A percentile compares a stretch with the other conserved stretches of the same genome.
Conservation (phyloP, 768 basidiomycete genomes). For the Naematelia encephala region DNA sequence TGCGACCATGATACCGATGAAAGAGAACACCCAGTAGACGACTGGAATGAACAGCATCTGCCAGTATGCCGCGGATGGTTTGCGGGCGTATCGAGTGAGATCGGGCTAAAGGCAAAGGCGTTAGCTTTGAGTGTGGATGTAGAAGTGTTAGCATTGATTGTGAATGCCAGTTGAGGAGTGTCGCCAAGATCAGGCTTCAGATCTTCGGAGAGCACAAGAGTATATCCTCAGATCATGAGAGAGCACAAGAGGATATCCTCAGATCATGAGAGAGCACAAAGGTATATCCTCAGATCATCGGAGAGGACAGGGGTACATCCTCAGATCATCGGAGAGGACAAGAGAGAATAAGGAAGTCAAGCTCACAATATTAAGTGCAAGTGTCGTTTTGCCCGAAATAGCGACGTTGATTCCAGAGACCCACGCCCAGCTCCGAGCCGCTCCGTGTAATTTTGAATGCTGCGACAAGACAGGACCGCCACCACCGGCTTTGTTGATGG, state of each 20-base stretch:
- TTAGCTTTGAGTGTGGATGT: too few species aligned
- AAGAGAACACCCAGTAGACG: conserved; percentile 71
- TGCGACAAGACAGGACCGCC: conserved; percentile 60
- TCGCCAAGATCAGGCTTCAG: too few species aligned
- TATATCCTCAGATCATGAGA: too few species aligned
- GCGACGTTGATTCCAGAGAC: conserved; percentile 71
- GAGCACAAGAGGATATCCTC: too few species aligned
- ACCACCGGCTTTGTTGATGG: conserved; percentile 60
- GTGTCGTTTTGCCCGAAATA: conserved; percentile 62
- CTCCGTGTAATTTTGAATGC: conserved; percentile 58
- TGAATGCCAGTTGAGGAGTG: too few species aligned
- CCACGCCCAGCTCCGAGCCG: conserved; percentile 71
- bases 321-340: too few species aligned
- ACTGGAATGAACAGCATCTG: conserved; percentile 73
- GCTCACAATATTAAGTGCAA: conserved; percentile 58
- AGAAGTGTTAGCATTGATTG: too few species aligned
- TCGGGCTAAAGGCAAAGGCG: conserved; percentile 61
- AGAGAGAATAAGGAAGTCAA: too few species aligned
- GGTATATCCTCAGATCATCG: too few species aligned
- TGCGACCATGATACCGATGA: conserved; percentile 77
- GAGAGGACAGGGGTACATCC: too few species aligned
- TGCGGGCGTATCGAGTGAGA: conserved; percentile 76
- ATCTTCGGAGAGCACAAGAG: too few species aligned
- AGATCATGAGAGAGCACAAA: too few species aligned
- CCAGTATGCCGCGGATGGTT: conserved; percentile 54